phyloP scores from a whole-genome alignment of 73 alveolate genomes.

The Paramecium pentaurelia region DNA sequence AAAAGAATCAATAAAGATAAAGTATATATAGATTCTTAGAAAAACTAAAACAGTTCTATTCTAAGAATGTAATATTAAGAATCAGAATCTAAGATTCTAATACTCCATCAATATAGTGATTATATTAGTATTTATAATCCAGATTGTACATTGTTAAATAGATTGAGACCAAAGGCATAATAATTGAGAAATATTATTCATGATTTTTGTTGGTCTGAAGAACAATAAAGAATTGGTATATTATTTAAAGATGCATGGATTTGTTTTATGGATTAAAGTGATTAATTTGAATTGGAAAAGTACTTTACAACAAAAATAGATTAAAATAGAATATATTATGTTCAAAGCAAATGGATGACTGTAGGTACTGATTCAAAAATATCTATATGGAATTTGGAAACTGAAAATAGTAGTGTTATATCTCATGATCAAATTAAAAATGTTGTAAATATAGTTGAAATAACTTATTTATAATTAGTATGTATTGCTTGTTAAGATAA shows the following conservation, averaged over 20 bases:
- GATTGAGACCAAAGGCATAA: not conserved
- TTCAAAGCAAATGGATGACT: conserved; percentile 28
- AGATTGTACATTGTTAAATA: not conserved
- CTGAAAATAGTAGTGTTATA: not conserved
- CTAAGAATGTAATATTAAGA: not conserved
- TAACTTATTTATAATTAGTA: not conserved
- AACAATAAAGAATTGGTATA: not conserved
- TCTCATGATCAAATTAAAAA: not conserved
- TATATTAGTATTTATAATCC: not conserved
- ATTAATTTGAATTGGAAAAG: conserved; percentile 1
- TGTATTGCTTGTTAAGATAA: conserved; percentile 39
- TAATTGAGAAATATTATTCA: conserved; percentile 1
- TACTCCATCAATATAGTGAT: conserved; percentile 42
- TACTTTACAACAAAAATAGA: conserved; percentile 19
- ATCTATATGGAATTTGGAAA: conserved; percentile 10
- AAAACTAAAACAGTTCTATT: conserved; percentile 13
- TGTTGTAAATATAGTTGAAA: not conserved
- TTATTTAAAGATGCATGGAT: conserved; percentile 30
- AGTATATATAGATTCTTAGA: not conserved
- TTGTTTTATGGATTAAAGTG: conserved; percentile 27
- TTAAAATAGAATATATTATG: not conserved
- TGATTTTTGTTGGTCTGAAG: conserved; percentile 37
- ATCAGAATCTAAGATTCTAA: not conserved
- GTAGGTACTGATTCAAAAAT: not conserved
- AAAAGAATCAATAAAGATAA: not conserved